Conservation (phyloP, 2,329 filamentous ascomycete species). For the Curvularia eragrostidis region DNA sequence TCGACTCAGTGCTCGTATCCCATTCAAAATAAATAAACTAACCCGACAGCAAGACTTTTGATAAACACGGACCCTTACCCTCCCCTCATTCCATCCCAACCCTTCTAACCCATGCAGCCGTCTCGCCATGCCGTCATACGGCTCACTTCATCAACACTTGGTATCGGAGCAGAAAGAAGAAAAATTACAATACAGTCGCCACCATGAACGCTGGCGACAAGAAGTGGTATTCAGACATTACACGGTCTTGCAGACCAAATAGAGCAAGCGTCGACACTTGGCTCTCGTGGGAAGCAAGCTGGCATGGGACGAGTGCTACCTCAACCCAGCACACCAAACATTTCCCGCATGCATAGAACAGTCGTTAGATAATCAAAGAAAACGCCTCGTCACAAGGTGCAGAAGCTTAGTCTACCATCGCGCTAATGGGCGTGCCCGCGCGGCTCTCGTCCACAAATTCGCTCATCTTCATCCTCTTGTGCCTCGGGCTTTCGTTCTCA, state of each 20-base stretch:
- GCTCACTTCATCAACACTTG: constrained; percentile 22
- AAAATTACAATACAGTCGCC: constrained; percentile 37
- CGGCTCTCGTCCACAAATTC: constrained; percentile 59
- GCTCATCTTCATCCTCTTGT: constrained; percentile 64
- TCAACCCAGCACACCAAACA: constrained; percentile 17
- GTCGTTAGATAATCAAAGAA: constrained; percentile 21
- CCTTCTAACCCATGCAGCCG: constrained; percentile 4
- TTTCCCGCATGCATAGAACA: constrained; percentile 18
- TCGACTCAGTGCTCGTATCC: constrained; percentile 2
- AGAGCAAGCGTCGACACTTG: constrained; percentile 36
- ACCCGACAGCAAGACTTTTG: constrained; percentile 22
- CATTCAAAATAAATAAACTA: constrained; percentile 1
- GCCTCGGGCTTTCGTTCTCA: constrained; percentile 55
- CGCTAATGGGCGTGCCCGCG: constrained; percentile 44
- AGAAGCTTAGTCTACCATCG: constrained; percentile 37
- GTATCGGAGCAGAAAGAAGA: constrained; percentile 32
- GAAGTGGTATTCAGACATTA: constrained; percentile 48
- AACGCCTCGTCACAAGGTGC: constrained; percentile 4
- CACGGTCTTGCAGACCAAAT: constrained; percentile 38
- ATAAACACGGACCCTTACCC: constrained; percentile 16
- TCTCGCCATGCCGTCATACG: constrained; percentile 9
- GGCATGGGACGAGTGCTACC: constrained; percentile 13
- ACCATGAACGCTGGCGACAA: constrained; percentile 8
- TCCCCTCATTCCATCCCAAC: background rate
- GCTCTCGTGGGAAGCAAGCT: constrained; percentile 11